Base-by-base conservation (phyloP, 2,329 filamentous ascomycete species). In the Amauroascus verrucosus region DNA sequence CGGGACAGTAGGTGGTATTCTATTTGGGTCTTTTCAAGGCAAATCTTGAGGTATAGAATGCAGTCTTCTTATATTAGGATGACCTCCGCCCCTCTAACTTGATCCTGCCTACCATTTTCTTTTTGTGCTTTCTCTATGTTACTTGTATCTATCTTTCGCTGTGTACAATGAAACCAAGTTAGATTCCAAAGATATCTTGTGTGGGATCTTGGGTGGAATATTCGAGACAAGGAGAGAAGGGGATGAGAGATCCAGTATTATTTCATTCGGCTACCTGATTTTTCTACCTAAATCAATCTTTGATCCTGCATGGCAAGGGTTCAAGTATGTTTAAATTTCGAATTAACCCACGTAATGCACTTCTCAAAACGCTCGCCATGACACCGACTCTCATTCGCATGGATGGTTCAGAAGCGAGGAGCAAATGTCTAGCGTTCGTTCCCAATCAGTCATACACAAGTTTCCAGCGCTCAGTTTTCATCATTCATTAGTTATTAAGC, bases 1-100 rank as follows among this genome's bases (percentile, higher is more conserved):
- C 93, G 40, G 93, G 93, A 60, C 88, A 95, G 80, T 96, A 88
- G 76, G 28, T 13, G 4, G n/a, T n/a, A 9, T 33, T 45, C 4
- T 16, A 13, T 28, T 33, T 26, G 30, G 32, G 5, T 33, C 22
- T 38, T 16, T 37, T 22, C 6, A n/a, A 20, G 4, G 7, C 28
- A 47, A 53, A 53, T 18, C n/a, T 48, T 7, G 26, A 52, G 53
- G 30, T 38, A 48, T 43, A 51, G 35, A 43, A 43, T 14, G n/a
- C 11, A 20, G 7, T 22, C 13, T n/a, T 35, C 30, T 14, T 35
- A 32, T 2, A 43, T 8, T 13, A 6, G 4, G 32, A 20, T 40
- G 9, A 30, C 22, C 3, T 7, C 20, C 18, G 3, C 40, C 40
- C 32, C 16, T 8, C 24, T 30, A 14, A 37, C 30, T 14, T 45